Conservation (phyloP, 139 green algal species). For the Spirogloea muscicola region DNA sequence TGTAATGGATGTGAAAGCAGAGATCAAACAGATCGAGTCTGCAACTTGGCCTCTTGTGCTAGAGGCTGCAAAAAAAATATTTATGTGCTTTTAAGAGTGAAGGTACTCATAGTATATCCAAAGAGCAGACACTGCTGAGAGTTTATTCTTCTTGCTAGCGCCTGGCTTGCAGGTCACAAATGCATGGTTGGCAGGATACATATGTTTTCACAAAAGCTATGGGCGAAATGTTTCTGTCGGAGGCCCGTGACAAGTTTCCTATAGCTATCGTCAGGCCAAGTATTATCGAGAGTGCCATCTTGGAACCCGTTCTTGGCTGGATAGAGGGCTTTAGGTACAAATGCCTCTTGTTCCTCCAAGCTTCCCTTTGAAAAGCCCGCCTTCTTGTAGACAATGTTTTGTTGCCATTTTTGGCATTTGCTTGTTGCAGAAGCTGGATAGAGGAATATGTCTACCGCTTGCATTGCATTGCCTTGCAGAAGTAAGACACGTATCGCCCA, state of each 20-base stretch:
- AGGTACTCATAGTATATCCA: no score
- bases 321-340: slow-evolving; percentile 48
- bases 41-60: no score
- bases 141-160: no score
- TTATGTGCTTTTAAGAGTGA: no score
- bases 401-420: background rate
- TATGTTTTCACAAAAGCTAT: slow-evolving; percentile 52
- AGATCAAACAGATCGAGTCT: no score
- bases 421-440: background rate
- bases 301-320: slow-evolving; percentile 35
- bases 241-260: slow-evolving; percentile 2
- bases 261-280: slow-evolving; percentile 27
- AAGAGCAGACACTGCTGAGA: no score
- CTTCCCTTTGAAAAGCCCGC: background rate
- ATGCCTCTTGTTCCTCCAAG: background rate
- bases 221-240: slow-evolving; percentile 37
- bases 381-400: no score
- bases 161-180: slow-evolving; percentile 12
- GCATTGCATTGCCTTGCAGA: background rate
- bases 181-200: slow-evolving; percentile 46
- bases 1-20: no score
- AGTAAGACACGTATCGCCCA: background rate
- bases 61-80: no score
- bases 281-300: slow-evolving; percentile 46
- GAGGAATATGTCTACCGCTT: background rate